Percentiles rank a stretch among this genome's conserved stretches.
These are phyloP conservation scores for Metschnikowia chrysomelidarum DNA, from an alignment of 805 yeast genomes.

Conservation along the genomic window DNA sequence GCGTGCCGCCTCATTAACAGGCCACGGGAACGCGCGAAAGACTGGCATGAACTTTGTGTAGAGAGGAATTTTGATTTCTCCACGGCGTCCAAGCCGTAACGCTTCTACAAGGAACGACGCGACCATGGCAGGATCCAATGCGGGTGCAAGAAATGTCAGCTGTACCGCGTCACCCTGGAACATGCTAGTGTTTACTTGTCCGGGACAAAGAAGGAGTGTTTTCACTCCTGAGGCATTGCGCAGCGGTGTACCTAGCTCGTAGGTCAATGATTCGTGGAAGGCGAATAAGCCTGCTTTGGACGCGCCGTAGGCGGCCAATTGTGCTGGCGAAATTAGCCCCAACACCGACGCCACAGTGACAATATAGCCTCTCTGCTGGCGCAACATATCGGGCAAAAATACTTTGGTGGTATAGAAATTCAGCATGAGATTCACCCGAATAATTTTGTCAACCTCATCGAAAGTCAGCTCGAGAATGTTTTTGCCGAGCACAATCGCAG, in stretches of 20 bases:
- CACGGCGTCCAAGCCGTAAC: constrained; percentile 58
- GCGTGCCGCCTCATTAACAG: constrained; percentile 54
- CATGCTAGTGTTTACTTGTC: constrained; percentile 77
- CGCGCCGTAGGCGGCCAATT: constrained; percentile 83
- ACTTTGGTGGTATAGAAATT: constrained; percentile 66
- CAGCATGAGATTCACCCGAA: constrained; percentile 69
- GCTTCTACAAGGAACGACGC: constrained; percentile 59
- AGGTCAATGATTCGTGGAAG: constrained; percentile 75
- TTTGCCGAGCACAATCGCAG: constrained; percentile 68
- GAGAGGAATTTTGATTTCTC: constrained; percentile 70
- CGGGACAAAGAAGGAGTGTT: constrained; percentile 80
- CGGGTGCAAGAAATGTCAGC: constrained; percentile 74
- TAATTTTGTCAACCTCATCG: constrained; percentile 58
- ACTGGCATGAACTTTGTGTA: constrained; percentile 76
- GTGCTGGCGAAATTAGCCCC: constrained; percentile 83
- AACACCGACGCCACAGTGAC: constrained; percentile 81
- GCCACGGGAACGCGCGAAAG: constrained; percentile 72
- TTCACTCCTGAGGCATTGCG: constrained; percentile 52
- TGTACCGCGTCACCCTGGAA: constrained; percentile 76
- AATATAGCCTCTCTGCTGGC: constrained; percentile 62
- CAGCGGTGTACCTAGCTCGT: constrained; percentile 59
- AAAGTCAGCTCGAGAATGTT: constrained; percentile 51
- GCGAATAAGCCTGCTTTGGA: constrained; percentile 85
- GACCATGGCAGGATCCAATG: constrained; percentile 63
- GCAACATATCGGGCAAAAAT: constrained; percentile 72